These are phyloP conservation scores for Phaeotremella fagi DNA, from an alignment of 768 basidiomycete species.

Conservation along the genomic window DNA sequence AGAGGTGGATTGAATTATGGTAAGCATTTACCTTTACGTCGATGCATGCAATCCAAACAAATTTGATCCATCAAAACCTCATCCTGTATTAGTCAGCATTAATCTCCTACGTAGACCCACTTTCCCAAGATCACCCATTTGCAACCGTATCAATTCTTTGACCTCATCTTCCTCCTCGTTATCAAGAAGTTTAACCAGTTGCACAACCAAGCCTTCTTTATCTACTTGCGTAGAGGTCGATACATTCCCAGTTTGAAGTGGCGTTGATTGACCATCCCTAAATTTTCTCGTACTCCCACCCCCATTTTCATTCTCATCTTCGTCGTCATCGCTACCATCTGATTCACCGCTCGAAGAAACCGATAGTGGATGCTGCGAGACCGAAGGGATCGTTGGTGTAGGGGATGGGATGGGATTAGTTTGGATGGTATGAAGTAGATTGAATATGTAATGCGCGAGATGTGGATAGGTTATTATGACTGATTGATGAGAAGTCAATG, in stretches of 20 bases:
- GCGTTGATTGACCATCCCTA: conserved; percentile 4
- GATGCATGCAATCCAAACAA: conserved; percentile 92
- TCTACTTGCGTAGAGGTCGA: too few relatives aligned
- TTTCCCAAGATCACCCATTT: conserved; percentile 54
- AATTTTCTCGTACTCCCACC: background rate
- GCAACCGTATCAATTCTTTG: conserved; percentile 66
- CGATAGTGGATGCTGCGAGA: conserved; percentile 43
- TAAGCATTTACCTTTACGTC: conserved; percentile 77
- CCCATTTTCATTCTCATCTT: background rate
- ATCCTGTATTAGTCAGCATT: conserved; percentile 23
- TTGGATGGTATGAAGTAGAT: conserved; percentile 20
- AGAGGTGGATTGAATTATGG: conserved; percentile 67
- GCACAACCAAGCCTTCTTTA: conserved; percentile 61
- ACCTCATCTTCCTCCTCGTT: conserved; percentile 84
- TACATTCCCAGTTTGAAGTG: conserved; percentile 8
- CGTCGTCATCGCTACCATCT: conserved; percentile 32
- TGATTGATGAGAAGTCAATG: conserved; percentile 6
- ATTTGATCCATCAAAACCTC: conserved; percentile 62
- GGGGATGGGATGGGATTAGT: conserved; percentile 16
- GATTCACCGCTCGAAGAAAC: conserved; percentile 42
- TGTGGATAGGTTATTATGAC: conserved; percentile 31
- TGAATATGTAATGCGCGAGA: conserved; percentile 37
- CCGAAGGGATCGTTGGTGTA: too few relatives aligned
- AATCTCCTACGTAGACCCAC: conserved; percentile 51
- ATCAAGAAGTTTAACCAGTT: conserved; percentile 66